Percentiles rank a stretch among this genome's conserved stretches.
phyloP scores from a whole-genome alignment of 805 yeast species.

The Schwanniomyces yamadae region DNA sequence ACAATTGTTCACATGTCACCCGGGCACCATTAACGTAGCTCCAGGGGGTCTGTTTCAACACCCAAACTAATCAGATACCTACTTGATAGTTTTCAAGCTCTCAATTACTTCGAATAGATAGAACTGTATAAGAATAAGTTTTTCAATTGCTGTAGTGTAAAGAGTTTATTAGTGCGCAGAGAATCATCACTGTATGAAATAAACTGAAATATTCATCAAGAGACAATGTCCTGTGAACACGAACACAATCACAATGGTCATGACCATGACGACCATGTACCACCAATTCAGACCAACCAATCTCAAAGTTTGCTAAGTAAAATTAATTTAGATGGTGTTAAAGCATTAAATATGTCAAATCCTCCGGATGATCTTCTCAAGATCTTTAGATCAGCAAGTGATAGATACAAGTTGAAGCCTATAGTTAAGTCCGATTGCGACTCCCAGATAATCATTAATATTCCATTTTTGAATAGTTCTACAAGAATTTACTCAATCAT shows the following conservation, averaged over 20 bases:
- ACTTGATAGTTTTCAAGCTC: no score
- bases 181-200: no score
- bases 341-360: constrained; percentile 62
- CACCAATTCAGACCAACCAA: constrained; percentile 69
- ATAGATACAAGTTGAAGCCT: constrained; percentile 48
- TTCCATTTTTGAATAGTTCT: constrained; percentile 72
- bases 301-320: constrained; percentile 65
- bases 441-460: constrained; percentile 68
- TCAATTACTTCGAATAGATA: no score
- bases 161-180: no score
- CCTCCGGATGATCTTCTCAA: constrained; percentile 46
- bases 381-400: constrained; percentile 54
- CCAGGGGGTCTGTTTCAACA: no score
- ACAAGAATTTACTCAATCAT: constrained; percentile 75
- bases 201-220: no score
- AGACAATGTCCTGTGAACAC: constrained; percentile 35
- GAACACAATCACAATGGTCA: constrained; percentile 28
- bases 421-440: constrained; percentile 72
- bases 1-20: no score
- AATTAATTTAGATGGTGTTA: constrained; percentile 59
- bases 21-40: no score
- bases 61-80: no score
- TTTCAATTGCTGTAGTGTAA: no score
- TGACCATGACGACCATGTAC: constrained; percentile 31
- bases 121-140: no score